phyloP scores from a whole-genome alignment of 148 eudicot genomes.

The Selenicereus undatus region DNA sequence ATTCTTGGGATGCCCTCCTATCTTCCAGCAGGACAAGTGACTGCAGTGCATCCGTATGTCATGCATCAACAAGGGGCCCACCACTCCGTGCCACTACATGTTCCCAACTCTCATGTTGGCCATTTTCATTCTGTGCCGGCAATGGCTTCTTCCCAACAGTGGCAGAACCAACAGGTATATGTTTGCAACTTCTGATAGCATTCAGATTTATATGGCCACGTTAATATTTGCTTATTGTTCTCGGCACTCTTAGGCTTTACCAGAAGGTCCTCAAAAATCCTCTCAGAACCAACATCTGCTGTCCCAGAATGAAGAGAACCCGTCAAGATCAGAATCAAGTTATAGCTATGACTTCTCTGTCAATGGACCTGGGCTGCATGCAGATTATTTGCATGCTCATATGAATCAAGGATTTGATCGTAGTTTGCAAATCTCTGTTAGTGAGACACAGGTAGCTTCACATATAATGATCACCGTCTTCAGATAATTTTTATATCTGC shows the following conservation, averaged over 20 bases:
- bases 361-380: slow-evolving; percentile 47
- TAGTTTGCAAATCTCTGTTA: slow-evolving; percentile 39
- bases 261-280: slow-evolving; percentile 49
- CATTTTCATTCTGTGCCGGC: slow-evolving; percentile 60
- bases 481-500: not conserved
- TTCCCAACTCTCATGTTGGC: slow-evolving; percentile 56
- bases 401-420: slow-evolving; percentile 40
- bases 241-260: slow-evolving; percentile 39
- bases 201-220: not conserved
- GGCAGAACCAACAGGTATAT: slow-evolving; percentile 78
- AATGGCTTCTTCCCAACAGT: slow-evolving; percentile 48
- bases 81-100: slow-evolving; percentile 59
- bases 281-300: slow-evolving; percentile 43
- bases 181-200: not conserved
- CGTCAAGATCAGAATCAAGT: slow-evolving; percentile 42
- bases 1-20: slow-evolving; percentile 76
- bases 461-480: not conserved
- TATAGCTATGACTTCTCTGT: slow-evolving; percentile 53
- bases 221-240: slow-evolving; percentile 17
- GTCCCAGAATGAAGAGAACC: slow-evolving; percentile 47
- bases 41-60: slow-evolving; percentile 76
- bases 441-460: slow-evolving; percentile 46
- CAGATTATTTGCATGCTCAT: slow-evolving; percentile 47
- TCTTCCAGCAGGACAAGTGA: slow-evolving; percentile 61
- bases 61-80: slow-evolving; percentile 79